Conservation (phyloP, 176 grass and related monocot genomes). For the Carex pumila region DNA sequence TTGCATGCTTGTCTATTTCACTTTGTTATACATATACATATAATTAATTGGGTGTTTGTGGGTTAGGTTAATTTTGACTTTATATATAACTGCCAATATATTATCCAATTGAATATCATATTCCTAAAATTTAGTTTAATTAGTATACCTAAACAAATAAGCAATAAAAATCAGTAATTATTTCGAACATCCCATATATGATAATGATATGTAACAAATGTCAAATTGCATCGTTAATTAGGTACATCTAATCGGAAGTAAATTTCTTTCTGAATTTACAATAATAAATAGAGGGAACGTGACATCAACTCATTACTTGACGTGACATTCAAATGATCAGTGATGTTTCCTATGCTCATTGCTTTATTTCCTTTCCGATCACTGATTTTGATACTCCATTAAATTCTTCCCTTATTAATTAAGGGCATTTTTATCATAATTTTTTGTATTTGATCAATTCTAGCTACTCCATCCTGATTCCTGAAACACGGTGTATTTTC, state of each 20-base stretch:
- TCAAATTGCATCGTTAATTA: not conserved
- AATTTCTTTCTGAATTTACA: not conserved
- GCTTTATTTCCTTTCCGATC: not conserved
- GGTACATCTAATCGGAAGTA: not conserved
- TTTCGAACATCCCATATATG: not conserved
- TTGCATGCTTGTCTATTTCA: slow-evolving; percentile 11
- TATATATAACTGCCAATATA: not conserved
- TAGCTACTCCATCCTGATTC: not conserved
- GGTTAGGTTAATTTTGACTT: slow-evolving; percentile 24
- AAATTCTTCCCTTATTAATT: not conserved
- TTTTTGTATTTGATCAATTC: not conserved
- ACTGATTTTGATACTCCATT: not conserved
- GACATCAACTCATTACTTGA: slow-evolving; percentile 10
- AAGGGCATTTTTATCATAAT: not conserved
- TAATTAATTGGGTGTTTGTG: slow-evolving; percentile 10
- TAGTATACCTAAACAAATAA: not conserved
- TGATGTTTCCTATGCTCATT: not conserved
- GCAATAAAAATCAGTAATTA: not conserved
- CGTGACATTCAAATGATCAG: not conserved
- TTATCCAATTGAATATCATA: not conserved
- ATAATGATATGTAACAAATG: not conserved
- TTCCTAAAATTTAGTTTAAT: not conserved
- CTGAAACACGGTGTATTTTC: not conserved
- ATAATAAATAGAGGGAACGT: slow-evolving; percentile 17
- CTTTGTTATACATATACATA: not conserved